Evolutionary conservation across 140 eudicot genomes (phyloP).

Genomic region (Stevia rebaudiana): DNA sequence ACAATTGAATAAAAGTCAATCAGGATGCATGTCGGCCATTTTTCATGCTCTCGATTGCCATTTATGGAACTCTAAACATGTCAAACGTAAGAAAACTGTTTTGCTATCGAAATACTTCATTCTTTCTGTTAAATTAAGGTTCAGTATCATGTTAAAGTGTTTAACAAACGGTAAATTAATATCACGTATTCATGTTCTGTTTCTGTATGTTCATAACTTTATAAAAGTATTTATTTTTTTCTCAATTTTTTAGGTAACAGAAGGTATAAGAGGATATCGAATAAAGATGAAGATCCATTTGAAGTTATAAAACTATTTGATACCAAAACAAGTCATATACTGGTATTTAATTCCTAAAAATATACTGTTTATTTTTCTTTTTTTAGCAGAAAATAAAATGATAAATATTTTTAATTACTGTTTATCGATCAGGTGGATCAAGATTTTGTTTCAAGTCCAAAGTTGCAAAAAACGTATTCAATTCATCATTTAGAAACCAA

Average conservation of each 20-base stretch:
- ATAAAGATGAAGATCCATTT: conserved; percentile 21
- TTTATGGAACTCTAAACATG: conserved; percentile 29
- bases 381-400: too few species aligned
- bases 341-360: conserved; percentile 27
- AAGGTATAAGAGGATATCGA: conserved; percentile 24
- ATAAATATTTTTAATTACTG: too few species aligned
- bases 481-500: conserved; percentile 60
- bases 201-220: neutral
- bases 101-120: neutral
- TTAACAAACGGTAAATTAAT: neutral
- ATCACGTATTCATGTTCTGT: neutral
- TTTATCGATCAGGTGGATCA: conserved; percentile 3
- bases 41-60: conserved; percentile 55
- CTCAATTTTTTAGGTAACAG: conserved; percentile 31
- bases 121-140: neutral
- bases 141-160: too few species aligned
- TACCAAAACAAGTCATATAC: conserved; percentile 32
- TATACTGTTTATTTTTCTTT: neutral
- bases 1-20: conserved; percentile 21
- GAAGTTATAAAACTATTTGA: conserved; percentile 33
- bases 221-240: too few species aligned
- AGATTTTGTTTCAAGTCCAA: conserved; percentile 26
- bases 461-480: conserved; percentile 47
- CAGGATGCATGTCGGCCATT: conserved; percentile 59
- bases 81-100: conserved; percentile 32